Percentiles rank a stretch among this genome's conserved stretches.
Conservation (phyloP, 1,139 yeast genomes). For the Nakaseomyces delphensis region DNA sequence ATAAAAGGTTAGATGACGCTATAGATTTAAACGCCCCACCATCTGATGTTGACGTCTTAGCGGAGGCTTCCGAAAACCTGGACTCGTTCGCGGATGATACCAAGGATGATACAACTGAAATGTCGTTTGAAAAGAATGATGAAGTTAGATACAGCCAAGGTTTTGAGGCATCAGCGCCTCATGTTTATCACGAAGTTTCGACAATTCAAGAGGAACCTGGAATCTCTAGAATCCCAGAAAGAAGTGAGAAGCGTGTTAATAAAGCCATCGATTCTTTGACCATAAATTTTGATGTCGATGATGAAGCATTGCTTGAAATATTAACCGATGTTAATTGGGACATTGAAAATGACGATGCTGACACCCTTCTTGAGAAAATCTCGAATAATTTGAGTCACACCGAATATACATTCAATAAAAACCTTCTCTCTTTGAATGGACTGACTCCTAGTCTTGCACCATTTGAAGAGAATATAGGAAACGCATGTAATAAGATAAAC, state of each 20-base stretch:
- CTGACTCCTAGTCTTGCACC: constrained; percentile 39
- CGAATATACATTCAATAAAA: constrained; percentile 42
- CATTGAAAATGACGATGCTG: constrained; percentile 49
- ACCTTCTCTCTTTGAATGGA: constrained; percentile 31
- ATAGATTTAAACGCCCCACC: constrained; percentile 11
- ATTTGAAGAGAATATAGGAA: constrained; percentile 36
- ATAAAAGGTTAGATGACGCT: neutral
- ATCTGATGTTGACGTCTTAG: neutral
- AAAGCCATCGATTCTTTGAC: constrained; percentile 3
- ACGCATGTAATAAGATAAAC: constrained; percentile 58
- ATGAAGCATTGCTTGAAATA: constrained; percentile 35
- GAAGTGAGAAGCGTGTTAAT: neutral
- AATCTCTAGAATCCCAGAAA: neutral
- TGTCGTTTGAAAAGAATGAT: constrained; percentile 28
- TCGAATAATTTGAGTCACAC: constrained; percentile 43
- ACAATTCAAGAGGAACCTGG: constrained; percentile 27
- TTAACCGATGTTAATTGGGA: constrained; percentile 72
- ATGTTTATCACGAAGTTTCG: constrained; percentile 27
- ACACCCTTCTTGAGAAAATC: constrained; percentile 47
- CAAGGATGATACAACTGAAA: constrained; percentile 16
- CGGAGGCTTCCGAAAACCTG: constrained; percentile 5
- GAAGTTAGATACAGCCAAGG: constrained; percentile 25
- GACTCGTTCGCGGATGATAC: constrained; percentile 5
- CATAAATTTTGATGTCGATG: constrained; percentile 14
- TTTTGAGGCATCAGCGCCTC: constrained; percentile 14